These are phyloP conservation scores for Mrakia gelida DNA, from an alignment of 768 basidiomycete genomes.

Conservation along the genomic window DNA sequence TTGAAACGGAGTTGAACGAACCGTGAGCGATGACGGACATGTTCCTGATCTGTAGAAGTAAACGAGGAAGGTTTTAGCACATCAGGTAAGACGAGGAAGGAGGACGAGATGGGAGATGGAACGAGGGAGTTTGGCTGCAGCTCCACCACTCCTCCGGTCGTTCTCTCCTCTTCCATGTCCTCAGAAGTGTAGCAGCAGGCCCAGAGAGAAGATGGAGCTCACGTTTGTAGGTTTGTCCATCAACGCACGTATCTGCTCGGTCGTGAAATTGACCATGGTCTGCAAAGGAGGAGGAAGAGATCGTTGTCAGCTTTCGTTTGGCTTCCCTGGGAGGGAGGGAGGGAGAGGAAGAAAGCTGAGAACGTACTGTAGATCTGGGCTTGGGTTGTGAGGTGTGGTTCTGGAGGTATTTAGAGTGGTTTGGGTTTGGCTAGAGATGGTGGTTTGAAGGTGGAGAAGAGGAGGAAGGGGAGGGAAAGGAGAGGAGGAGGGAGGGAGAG, in stretches of 20 bases:
- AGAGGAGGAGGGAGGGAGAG: not conserved
- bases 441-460: not conserved
- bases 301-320: not conserved
- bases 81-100: not conserved
- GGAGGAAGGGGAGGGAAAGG: not conserved
- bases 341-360: not conserved
- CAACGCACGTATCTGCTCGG: not conserved
- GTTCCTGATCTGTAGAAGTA: constrained; percentile 38
- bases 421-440: not conserved
- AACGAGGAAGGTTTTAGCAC: no score
- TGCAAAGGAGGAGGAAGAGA: not conserved
- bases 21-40: constrained; percentile 51
- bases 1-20: constrained; percentile 23
- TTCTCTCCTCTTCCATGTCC: not conserved
- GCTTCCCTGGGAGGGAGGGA: not conserved
- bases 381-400: constrained; percentile 18
- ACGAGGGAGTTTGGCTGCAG: not conserved
- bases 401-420: not conserved
- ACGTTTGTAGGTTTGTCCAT: constrained; percentile 31
- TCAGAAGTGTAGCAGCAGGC: not conserved
- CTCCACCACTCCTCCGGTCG: not conserved
- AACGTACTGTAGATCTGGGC: not conserved
- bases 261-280: not conserved
- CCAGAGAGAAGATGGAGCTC: not conserved
- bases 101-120: not conserved